Conservation (phyloP, 2,329 filamentous ascomycete species). For the Cadophora gregata region DNA sequence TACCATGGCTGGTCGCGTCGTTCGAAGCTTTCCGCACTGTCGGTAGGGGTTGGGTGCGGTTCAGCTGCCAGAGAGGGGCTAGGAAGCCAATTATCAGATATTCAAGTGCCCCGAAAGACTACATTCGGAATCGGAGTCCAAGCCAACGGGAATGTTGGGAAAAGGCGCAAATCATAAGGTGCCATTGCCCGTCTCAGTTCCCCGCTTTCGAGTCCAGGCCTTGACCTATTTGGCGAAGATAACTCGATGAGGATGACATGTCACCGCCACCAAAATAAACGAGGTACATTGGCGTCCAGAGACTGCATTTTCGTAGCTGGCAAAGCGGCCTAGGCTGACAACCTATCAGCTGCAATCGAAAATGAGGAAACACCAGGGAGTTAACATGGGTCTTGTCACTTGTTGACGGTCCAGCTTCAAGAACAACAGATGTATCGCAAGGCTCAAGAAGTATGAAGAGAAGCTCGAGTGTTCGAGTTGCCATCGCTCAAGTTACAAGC, state of each 20-base stretch:
- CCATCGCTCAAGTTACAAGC: too few relatives aligned
- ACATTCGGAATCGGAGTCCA: slow-evolving; percentile 8
- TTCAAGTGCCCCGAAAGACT: not conserved
- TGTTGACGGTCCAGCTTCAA: too few relatives aligned
- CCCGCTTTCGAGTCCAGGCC: slow-evolving; percentile 1
- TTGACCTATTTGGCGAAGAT: not conserved
- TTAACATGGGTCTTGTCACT: too few relatives aligned
- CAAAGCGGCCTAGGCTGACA: not conserved
- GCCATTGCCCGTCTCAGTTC: not conserved
- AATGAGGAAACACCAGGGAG: too few relatives aligned
- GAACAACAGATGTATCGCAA: too few relatives aligned
- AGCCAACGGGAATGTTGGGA: not conserved
- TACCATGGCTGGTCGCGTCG: not conserved
- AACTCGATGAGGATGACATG: not conserved
- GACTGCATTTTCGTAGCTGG: not conserved
- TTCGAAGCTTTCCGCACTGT: not conserved
- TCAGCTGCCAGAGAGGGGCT: not conserved
- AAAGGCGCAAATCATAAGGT: not conserved
- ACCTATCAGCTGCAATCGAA: too few relatives aligned
- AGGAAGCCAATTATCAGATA: slow-evolving; percentile 9
- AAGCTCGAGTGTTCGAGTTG: too few relatives aligned
- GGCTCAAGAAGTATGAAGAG: too few relatives aligned
- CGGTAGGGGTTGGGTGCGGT: not conserved
- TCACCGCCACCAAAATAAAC: not conserved
- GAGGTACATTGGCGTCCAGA: not conserved